phyloP scores from a whole-genome alignment of 768 basidiomycete species.

The Rubroboletus satanas region DNA sequence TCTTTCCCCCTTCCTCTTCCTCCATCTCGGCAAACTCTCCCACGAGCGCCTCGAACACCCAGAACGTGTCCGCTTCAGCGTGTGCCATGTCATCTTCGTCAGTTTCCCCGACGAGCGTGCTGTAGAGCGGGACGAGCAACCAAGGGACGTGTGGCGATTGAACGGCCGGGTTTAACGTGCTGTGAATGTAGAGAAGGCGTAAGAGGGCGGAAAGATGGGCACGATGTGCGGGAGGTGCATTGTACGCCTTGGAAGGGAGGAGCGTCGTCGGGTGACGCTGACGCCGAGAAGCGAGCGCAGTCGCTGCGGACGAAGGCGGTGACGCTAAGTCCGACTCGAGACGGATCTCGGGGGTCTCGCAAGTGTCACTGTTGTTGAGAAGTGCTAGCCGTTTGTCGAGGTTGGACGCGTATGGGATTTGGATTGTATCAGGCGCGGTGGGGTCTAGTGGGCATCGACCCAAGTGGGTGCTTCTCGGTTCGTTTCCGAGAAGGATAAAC shows the following conservation, averaged over 20 bases:
- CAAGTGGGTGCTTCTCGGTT: constrained; percentile 39
- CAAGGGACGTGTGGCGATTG: constrained; percentile 66
- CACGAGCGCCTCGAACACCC: constrained; percentile 72
- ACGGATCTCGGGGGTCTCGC: constrained; percentile 39
- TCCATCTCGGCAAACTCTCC: constrained; percentile 73
- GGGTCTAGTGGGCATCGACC: constrained; percentile 49
- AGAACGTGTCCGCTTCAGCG: constrained; percentile 78
- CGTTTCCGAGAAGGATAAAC: constrained; percentile 48
- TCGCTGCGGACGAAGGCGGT: constrained; percentile 34
- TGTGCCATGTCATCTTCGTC: constrained; percentile 59
- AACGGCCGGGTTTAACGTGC: constrained; percentile 66
- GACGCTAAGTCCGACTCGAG: constrained; percentile 27
- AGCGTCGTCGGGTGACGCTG: constrained; percentile 40
- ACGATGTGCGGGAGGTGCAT: constrained; percentile 48
- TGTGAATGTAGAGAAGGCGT: constrained; percentile 70
- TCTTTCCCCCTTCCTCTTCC: constrained; percentile 56
- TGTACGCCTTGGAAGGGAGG: constrained; percentile 43
- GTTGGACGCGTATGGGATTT: constrained; percentile 45
- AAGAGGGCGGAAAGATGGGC: constrained; percentile 61
- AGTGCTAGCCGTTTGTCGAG: constrained; percentile 52
- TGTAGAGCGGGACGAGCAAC: constrained; percentile 66
- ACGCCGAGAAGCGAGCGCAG: constrained; percentile 25
- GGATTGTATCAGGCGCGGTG: constrained; percentile 42
- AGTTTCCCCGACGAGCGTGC: constrained; percentile 56
- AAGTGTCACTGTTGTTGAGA: constrained; percentile 33